Conservation (phyloP, 371 early-diverging fungal genomes). For the Cokeromyces recurvatus region DNA sequence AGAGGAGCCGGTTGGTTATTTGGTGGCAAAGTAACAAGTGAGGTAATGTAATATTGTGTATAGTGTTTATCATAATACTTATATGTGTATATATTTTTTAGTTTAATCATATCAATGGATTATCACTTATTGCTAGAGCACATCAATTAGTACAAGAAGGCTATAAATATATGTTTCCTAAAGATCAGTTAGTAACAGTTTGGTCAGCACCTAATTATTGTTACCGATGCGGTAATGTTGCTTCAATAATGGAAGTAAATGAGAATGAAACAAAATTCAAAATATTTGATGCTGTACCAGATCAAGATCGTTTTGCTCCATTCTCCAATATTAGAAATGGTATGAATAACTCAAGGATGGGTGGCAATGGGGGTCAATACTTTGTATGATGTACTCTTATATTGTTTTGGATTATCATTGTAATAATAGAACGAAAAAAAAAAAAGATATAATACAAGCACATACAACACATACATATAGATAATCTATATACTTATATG, state of each 20-base stretch:
- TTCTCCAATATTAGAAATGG: slow-evolving; percentile 22
- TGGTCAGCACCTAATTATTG: slow-evolving; percentile 99
- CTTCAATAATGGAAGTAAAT: slow-evolving; percentile 93
- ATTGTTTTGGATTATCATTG: no score
- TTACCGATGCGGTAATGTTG: slow-evolving; percentile 99
- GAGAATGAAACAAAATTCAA: slow-evolving; percentile 84
- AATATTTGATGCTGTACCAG: slow-evolving; percentile 94
- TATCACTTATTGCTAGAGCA: slow-evolving; percentile 96
- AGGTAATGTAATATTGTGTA: slow-evolving; percentile 50
- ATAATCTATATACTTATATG: no score
- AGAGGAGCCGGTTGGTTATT: slow-evolving; percentile 99
- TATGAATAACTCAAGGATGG: slow-evolving; percentile 18
- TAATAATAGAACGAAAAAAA: no score
- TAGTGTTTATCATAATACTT: no score
- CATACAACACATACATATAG: no score
- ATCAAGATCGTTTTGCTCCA: slow-evolving; percentile 65
- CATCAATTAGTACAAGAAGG: slow-evolving; percentile 99
- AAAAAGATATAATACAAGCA: no score
- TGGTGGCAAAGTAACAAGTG: slow-evolving; percentile 95
- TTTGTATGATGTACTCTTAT: slow-evolving; percentile 45
- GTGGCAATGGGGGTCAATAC: slow-evolving; percentile 45
- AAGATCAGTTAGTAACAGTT: slow-evolving; percentile 96
- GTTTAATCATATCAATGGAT: slow-evolving; percentile 97
- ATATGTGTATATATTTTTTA: slow-evolving; percentile 40
- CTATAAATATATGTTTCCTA: slow-evolving; percentile 96